Evolutionary conservation across 192 early-diverging fungal species (phyloP).

Genomic region (Backusella morwellensis): DNA sequence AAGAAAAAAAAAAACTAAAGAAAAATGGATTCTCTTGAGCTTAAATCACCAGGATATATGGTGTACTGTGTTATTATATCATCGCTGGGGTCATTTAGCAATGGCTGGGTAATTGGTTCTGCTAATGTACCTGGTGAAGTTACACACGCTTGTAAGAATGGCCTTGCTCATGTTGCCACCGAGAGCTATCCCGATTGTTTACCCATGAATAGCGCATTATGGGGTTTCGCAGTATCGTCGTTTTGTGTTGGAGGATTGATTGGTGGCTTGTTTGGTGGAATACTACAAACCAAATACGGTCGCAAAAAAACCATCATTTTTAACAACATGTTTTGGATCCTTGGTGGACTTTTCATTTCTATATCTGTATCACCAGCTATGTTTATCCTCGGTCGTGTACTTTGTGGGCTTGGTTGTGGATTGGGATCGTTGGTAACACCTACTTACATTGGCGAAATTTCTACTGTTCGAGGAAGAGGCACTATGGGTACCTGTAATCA

Average conservation of each 20-base stretch:
- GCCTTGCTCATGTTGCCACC: not conserved
- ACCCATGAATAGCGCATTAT: conserved; percentile 27
- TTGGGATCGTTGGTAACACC: conserved; percentile 53
- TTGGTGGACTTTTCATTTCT: conserved; percentile 63
- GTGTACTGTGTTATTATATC: conserved; percentile 37
- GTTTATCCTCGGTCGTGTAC: conserved; percentile 71
- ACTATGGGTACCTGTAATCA: conserved; percentile 72
- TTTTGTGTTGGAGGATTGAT: conserved; percentile 54
- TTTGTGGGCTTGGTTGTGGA: conserved; percentile 74
- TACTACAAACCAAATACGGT: conserved; percentile 41
- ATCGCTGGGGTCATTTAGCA: conserved; percentile 36
- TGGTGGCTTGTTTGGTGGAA: conserved; percentile 53
- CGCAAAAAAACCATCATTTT: conserved; percentile 58
- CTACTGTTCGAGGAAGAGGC: conserved; percentile 68
- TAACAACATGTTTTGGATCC: conserved; percentile 66
- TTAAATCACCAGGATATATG: conserved; percentile 40
- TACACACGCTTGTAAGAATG: conserved; percentile 25
- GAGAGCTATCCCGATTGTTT: conserved; percentile 27
- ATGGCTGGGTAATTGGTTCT: conserved; percentile 45
- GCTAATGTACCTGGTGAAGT: conserved; percentile 41
- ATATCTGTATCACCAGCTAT: conserved; percentile 57
- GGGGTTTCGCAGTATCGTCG: conserved; percentile 45
- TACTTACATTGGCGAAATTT: conserved; percentile 80
- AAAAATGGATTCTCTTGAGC: conserved; percentile 42
- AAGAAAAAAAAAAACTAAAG: conserved; percentile 10